phyloP scores from a whole-genome alignment of 192 early-diverging fungal genomes.

The Allomyces macrogynus region DNA sequence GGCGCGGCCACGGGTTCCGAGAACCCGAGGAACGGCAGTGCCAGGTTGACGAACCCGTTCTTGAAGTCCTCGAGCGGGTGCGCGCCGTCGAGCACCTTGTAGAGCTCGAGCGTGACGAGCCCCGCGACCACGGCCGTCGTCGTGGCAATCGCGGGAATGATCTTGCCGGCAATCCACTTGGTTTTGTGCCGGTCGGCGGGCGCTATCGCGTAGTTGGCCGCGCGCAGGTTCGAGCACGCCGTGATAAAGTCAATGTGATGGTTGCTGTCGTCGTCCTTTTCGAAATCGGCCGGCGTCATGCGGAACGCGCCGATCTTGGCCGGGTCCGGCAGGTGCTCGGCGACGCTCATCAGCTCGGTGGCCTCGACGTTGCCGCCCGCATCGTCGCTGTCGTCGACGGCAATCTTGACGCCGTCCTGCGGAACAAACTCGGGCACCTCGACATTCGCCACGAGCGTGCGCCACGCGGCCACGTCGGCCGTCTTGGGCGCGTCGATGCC shows the following conservation, averaged over 20 bases:
- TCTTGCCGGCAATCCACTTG: constrained; percentile 78
- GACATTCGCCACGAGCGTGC: constrained; percentile 28
- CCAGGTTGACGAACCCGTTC: constrained; percentile 96
- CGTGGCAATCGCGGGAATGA: constrained; percentile 82
- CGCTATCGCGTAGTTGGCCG: constrained; percentile 55
- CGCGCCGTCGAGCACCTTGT: constrained; percentile 69
- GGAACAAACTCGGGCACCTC: constrained; percentile 67
- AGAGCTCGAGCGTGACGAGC: constrained; percentile 91
- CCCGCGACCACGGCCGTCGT: constrained; percentile 92
- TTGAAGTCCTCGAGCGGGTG: constrained; percentile 88
- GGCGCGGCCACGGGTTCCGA: constrained; percentile 88
- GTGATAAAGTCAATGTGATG: constrained; percentile 99
- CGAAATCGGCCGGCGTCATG: constrained; percentile 81
- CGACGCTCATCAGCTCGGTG: constrained; percentile 23
- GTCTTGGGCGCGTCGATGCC: constrained; percentile 52
- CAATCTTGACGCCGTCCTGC: constrained; percentile 86
- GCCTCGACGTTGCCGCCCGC: constrained; percentile 18
- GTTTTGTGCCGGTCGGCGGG: constrained; percentile 58
- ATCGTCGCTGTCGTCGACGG: constrained; percentile 76
- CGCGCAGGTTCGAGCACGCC: constrained; percentile 86
- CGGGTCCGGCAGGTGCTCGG: constrained; percentile 49
- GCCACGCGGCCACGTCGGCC: constrained; percentile 51
- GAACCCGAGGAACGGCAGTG: constrained; percentile 96
- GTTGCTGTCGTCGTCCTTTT: constrained; percentile 99
- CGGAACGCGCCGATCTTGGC: constrained; percentile 64